Evolutionary conservation across 768 basidiomycete genomes (phyloP), one percentile per base, ranked within the genome.

Genomic region (Crassisporium funariophilum): DNA sequence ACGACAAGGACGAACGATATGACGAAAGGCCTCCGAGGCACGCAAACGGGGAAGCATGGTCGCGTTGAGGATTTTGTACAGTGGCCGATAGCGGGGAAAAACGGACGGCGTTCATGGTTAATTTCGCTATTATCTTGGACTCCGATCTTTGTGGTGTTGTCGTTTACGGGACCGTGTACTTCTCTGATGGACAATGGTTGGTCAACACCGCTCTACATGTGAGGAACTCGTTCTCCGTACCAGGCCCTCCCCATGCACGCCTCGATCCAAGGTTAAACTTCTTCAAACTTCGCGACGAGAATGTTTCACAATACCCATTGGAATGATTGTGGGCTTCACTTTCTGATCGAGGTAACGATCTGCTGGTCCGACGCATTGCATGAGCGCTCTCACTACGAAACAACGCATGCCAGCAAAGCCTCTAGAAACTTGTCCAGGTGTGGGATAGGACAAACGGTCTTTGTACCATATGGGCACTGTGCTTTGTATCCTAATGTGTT

Each of bases 1-100:
- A 90, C 55, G 88, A 89, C 62, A 91, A 84, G 73, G 87, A 90
- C 60, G 87, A 88, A 43, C 84, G 84, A 37, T 86, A 69, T 70
- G 88, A 91, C 43, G 88, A 90, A 54, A 80, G 88, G 70, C 71
- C n/a, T n/a, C n/a, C 86, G 63, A 83, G 84, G 72, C 80, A 82
- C 62, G 71, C 81, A 62, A 88, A 87, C 72, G 86, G 87, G 64
- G 88, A 90, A 73, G 83, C 77, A 66, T 87, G 84, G 85, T 69
- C 78, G 62, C 85, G 86, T 76, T 86, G 71, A 85, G 74, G 63
- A 56, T 60, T 57, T 58, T 60, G 59, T 55, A 57, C 57, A 57
- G 58, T 57, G 61, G 46, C 44, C 67, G 59, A 64, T 64, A 60
- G 62, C 62, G 58, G 57, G 61, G 63, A 64, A 65, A 66, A 68